Percentiles rank a stretch among this genome's conserved stretches.
Evolutionary conservation across 176 grass and related monocot species (phyloP).

Genomic region (Zizania latifolia): DNA sequence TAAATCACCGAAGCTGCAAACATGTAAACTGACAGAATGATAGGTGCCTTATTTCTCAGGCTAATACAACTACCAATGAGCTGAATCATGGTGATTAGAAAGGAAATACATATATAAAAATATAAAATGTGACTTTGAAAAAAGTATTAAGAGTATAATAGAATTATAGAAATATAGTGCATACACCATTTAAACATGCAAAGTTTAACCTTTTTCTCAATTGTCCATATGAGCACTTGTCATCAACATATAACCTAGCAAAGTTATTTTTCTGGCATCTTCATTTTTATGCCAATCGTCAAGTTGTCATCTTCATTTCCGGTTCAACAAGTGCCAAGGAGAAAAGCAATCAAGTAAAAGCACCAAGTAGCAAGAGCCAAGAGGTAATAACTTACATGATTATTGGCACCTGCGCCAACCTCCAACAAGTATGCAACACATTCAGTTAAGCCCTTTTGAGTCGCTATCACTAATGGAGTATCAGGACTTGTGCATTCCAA

Average conservation of each 20-base stretch:
- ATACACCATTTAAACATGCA: too few species aligned
- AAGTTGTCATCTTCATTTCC: too few species aligned
- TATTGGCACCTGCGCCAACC: not conserved
- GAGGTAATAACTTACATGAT: not conserved
- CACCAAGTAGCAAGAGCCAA: not conserved
- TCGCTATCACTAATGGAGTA: conserved; percentile 28
- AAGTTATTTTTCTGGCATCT: too few species aligned
- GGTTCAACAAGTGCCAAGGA: not conserved
- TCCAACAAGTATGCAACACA: conserved; percentile 21
- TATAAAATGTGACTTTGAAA: too few species aligned
- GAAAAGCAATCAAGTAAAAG: not conserved
- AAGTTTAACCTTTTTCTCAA: too few species aligned
- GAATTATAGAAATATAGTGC: too few species aligned
- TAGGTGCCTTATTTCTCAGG: not conserved
- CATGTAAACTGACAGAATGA: not conserved
- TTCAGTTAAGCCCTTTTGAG: not conserved
- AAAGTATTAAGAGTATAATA: too few species aligned
- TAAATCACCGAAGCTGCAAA: not conserved
- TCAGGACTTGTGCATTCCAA: conserved; percentile 1
- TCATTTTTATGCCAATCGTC: too few species aligned
- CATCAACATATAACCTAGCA: too few species aligned
- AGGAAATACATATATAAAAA: too few species aligned
- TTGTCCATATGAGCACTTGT: too few species aligned
- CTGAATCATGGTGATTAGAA: not conserved
- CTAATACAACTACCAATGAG: not conserved